Evolutionary conservation across 148 eudicot species (phyloP).

Genomic region (Vaccinium darrowii): DNA sequence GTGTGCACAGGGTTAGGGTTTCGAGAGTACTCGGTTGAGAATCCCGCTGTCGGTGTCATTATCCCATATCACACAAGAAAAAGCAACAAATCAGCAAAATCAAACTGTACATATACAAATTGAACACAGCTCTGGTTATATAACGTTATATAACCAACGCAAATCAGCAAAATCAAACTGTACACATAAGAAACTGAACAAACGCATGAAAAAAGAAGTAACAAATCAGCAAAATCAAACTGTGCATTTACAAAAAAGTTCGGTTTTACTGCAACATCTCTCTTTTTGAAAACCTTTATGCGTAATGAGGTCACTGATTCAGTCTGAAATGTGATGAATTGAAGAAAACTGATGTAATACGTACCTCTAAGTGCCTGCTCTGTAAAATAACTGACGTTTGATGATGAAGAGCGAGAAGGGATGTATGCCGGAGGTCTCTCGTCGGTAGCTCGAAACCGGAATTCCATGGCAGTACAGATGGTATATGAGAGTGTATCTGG

Average conservation of each 20-base stretch:
- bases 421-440: background rate
- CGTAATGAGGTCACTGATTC: too few species aligned
- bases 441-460: conserved; percentile 12
- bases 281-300: background rate
- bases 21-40: background rate
- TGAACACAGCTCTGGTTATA: too few species aligned
- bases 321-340: too few species aligned
- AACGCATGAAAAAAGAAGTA: background rate
- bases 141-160: too few species aligned
- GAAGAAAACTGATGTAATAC: too few species aligned
- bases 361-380: conserved; percentile 23
- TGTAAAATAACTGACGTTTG: conserved; percentile 6
- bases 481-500: too few species aligned
- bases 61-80: background rate
- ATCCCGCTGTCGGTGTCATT: background rate
- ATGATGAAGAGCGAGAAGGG: background rate
- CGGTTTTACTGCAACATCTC: too few species aligned
- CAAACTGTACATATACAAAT: background rate
- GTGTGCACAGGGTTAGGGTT: conserved; percentile 15
- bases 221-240: background rate
- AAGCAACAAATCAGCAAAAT: background rate
- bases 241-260: background rate
- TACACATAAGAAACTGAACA: too few species aligned
- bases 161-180: too few species aligned
- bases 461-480: conserved; percentile 14